Evolutionary conservation across 2,329 filamentous ascomycete species (phyloP).

Genomic region (Simplicillium aogashimaense): DNA sequence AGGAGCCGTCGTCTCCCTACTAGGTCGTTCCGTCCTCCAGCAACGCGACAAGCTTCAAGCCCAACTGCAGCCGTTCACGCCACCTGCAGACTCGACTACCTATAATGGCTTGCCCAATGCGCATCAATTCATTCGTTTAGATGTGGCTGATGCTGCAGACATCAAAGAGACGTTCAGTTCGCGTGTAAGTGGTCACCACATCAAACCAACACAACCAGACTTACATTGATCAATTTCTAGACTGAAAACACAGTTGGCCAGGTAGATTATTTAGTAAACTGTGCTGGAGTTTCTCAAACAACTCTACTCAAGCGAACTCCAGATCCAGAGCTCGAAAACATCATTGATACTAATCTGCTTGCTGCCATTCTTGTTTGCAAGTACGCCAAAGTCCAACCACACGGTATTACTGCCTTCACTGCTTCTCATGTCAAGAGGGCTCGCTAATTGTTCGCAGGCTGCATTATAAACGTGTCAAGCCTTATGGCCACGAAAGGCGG

Average conservation of each 20-base stretch:
- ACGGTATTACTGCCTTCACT: constrained; percentile 14
- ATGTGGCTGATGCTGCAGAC: constrained; percentile 16
- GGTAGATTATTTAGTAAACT: constrained; percentile 62
- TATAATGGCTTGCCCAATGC: constrained; percentile 9
- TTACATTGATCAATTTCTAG: not conserved
- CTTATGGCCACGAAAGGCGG: constrained; percentile 62
- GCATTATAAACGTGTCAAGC: constrained; percentile 76
- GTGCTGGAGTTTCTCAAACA: constrained; percentile 62
- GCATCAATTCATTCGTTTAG: constrained; percentile 24
- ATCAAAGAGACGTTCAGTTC: constrained; percentile 20
- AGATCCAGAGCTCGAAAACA: constrained; percentile 37
- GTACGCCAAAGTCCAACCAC: constrained; percentile 22
- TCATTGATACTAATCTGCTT: constrained; percentile 62
- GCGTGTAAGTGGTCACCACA: not conserved
- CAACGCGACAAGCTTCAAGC: constrained; percentile 29
- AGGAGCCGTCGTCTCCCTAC: constrained; percentile 49
- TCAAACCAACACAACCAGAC: not conserved
- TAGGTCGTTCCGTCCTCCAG: constrained; percentile 44
- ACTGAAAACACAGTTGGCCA: constrained; percentile 15
- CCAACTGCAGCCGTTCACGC: constrained; percentile 16
- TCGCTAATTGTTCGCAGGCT: constrained; percentile 31
- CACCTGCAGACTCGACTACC: not conserved
- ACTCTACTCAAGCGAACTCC: constrained; percentile 49
- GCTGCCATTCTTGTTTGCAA: constrained; percentile 55
- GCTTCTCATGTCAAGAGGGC: too few species aligned